Evolutionary conservation across 345 rosid genomes (phyloP), one percentile per base, ranked within the genome.

Genomic region (Aethionema arabicum): DNA sequence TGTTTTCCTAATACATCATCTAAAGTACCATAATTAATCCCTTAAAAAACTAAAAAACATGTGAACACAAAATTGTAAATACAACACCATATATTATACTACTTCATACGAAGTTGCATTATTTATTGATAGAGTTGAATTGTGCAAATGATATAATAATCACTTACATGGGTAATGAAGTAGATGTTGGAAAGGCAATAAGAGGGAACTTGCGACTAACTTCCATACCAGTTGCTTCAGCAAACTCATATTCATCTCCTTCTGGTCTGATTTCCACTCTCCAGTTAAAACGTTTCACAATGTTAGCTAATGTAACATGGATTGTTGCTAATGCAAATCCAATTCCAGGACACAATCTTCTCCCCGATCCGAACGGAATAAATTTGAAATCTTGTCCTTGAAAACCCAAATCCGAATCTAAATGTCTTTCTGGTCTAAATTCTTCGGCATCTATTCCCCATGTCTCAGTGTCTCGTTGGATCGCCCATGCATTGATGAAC

Each of bases 371-470:
- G 27, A 21, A 21, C 2, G 27, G 27, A 21, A 21, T 21, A 21
- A 21, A 21, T 21, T 21, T 21, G 27, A 21, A 21, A 21, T 21
- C 2, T 21, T 21, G 27, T 21, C 27, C 27, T 21, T 21, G 27
- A 47, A 47, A 47, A 12, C 15, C 52, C 6, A 47, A 4, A 8
- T 8, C 6, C 5, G 21, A 13, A 6, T 12, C 31, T 12, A 47
- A 47, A 27, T 13, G 31, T 48, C 83, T 69, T 13, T 39, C 47
- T 0, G 85, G 85, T 32, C 76, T 76, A 61, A 76, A 76, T 33
- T 68, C 74, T 21, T 62, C 40, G 7, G 76, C 74, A 8, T 78
- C 77, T 3, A 64, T 37, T 14, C 85, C 85, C 81, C 85, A 76
- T 27, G 35, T 61, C 30, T 57, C 67, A 31, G 74, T 53, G 33